Evolutionary conservation across 768 basidiomycete species (phyloP), one percentile per base, ranked within the genome.

Genomic region (Auriscalpium microsporum): DNA sequence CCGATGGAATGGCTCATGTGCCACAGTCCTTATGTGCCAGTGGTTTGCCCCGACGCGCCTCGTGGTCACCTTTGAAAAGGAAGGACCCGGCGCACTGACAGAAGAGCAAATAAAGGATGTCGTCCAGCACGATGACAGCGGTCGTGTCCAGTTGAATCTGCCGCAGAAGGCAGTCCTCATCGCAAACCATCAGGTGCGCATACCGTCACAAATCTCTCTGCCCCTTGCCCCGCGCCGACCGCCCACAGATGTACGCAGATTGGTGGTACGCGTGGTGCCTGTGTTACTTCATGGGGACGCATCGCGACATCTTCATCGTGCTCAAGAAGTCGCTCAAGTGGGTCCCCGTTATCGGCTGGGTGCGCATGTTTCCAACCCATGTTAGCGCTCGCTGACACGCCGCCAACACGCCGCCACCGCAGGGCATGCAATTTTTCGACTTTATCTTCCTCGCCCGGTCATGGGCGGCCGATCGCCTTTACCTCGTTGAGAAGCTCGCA

Each of bases 381-480:
- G 23, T 28, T 34, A 14, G 23, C 33, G 21, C 19, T 7, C 42
- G 13, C 47, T 37, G 16, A 23, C 11, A 34, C 11, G 42, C 36
- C 38, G 5, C 34, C 17, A 7, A 28, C 28, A 4, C 28, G 2
- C 28, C 28, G 28, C 13, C 45, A 4, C 23, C 33, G 13, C 48
- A 91, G 90, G 87, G 81, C 55, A 97, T 96, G 92, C 92, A 89
- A 79, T 86, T 93, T 73, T 96, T 83, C 71, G 77, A 84, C 56
- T 98, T 98, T 70, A 92, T 97, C 56, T 97, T 97, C 69, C 79
- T 97, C 21, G 83, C 86, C 16, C 84, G 94, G 37, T 91, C 88
- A 19, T 95, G 93, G 94, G 86, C 87, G 2, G 82, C 89, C 17
- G 94, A 97, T 67, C 77, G 82, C 57, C 65, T 78, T 10, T 79